Base-by-base conservation (phyloP, 208 protist genomes). In the Wallacemonas sp. region DNA sequence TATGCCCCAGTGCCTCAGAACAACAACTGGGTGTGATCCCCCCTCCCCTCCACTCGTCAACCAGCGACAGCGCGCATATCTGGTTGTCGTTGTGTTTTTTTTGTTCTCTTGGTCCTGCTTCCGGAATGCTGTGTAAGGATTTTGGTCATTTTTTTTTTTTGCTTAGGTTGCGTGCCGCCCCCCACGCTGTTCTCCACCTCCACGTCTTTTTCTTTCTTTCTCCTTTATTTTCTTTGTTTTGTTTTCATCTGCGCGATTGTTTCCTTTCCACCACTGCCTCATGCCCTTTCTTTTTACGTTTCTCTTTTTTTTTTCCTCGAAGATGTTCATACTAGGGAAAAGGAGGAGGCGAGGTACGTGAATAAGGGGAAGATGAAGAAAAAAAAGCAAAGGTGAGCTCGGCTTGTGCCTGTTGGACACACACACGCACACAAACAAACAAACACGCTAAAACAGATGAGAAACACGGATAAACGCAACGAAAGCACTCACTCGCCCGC, bases 21-120 rank as follows among this genome's bases (percentile, higher is more conserved):
- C 45, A 67, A 38, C 24, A 46, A 67, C 37, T 58, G 50, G 50
- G 50, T 57, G 19, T 57, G 50, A 57, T 0, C n/a, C n/a, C n/a
- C 36, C 13, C 13, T 39, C 36, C 36, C 9, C 42, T 4, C 42
- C 42, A 12, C 42, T 48, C 42, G 17, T 19, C 42, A 48, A 48
- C 42, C 4, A 9, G 17, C 12, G 58, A 9, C 3, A 15, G 30
- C 4, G 10, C 9, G 10, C 30, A 37, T 34, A 6, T 54, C 21
- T 45, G 5, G 52, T 66, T 41, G 34, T 27, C 17, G 29, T 32
- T 52, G 2, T 54, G 36, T 55, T 66, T 66, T 66, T 54, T 24
- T 37, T 55, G 19, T 66, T 52, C 3, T 66, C 54, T 66, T 66
- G 3, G 17, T 45, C 27, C 9, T 9, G 26, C 24, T 55, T 33